A percentile compares a stretch with the other conserved stretches of the same genome.
Conservation (phyloP, 2,329 filamentous ascomycete species). For the Lasiodiplodia sp. region DNA sequence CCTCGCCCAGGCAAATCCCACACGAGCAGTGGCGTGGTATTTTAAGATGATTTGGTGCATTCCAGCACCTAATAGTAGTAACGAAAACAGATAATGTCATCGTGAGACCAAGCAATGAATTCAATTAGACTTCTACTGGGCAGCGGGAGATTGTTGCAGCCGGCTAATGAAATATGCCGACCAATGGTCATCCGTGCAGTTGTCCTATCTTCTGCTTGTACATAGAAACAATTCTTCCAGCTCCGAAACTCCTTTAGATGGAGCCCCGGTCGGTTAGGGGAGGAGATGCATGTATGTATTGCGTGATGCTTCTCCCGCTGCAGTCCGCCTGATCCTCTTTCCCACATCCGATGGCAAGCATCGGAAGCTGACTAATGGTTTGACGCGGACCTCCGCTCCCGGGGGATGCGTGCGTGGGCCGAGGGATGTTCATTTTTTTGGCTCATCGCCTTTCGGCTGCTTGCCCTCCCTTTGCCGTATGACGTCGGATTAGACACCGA, state of each 20-base stretch:
- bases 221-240: not conserved
- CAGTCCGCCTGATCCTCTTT: not conserved
- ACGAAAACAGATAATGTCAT: not conserved
- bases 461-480: not conserved
- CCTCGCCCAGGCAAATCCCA: not conserved
- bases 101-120: not conserved
- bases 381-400: slow-evolving; percentile 16
- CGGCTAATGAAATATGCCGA: not conserved
- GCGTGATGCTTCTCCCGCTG: not conserved
- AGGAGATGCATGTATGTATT: not conserved
- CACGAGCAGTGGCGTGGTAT: too few relatives aligned
- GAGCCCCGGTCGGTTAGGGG: slow-evolving; percentile 13
- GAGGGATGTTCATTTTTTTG: not conserved
- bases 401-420: not conserved
- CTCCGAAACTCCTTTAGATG: slow-evolving; percentile 8
- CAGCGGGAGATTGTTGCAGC: too few relatives aligned
- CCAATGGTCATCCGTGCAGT: not conserved
- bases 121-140: not conserved
- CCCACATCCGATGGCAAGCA: slow-evolving; percentile 18
- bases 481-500: not conserved
- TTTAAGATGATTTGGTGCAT: not conserved
- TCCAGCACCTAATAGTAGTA: not conserved
- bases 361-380: slow-evolving; percentile 27
- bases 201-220: not conserved
- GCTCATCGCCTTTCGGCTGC: not conserved